Percentiles rank a stretch among this genome's conserved stretches.
Evolutionary conservation across 108 stramenopile genomes (phyloP).

Genomic region (Nitzschia inconspicua): DNA sequence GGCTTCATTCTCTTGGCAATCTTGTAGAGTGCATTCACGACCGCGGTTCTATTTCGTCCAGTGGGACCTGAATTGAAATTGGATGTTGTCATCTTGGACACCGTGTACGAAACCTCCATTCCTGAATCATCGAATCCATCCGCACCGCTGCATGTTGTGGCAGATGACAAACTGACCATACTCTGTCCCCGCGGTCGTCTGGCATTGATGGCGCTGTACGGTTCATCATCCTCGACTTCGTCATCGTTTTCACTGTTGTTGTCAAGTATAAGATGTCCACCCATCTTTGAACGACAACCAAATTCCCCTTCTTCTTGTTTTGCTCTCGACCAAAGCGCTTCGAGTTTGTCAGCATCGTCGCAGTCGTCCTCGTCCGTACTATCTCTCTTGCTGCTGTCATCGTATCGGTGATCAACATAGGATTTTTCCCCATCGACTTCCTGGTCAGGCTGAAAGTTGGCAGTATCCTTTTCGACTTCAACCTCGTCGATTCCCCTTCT

Average conservation of each 20-base stretch:
- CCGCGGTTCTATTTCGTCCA: conserved; percentile 41
- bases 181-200: conserved; percentile 21
- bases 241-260: not conserved
- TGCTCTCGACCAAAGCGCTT: conserved; percentile 1
- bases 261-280: not conserved
- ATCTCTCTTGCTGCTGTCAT: too few relatives aligned
- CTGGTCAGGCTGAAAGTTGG: too few relatives aligned
- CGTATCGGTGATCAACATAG: too few relatives aligned
- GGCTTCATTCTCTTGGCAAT: conserved; percentile 30
- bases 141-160: conserved; percentile 33
- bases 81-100: not conserved
- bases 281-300: not conserved
- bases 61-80: conserved; percentile 29
- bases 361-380: not conserved
- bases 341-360: conserved; percentile 10
- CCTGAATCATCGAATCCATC: conserved; percentile 22
- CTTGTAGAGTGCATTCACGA: conserved; percentile 38
- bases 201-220: not conserved
- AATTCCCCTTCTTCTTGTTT: too few relatives aligned
- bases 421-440: too few relatives aligned
- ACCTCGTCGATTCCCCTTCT: conserved; percentile 34
- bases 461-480: too few relatives aligned
- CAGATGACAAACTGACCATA: conserved; percentile 21
- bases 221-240: not conserved
- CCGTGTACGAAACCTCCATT: conserved; percentile 41